phyloP scores from a whole-genome alignment of 306 rosid genomes.

The Canavalia gladiata region DNA sequence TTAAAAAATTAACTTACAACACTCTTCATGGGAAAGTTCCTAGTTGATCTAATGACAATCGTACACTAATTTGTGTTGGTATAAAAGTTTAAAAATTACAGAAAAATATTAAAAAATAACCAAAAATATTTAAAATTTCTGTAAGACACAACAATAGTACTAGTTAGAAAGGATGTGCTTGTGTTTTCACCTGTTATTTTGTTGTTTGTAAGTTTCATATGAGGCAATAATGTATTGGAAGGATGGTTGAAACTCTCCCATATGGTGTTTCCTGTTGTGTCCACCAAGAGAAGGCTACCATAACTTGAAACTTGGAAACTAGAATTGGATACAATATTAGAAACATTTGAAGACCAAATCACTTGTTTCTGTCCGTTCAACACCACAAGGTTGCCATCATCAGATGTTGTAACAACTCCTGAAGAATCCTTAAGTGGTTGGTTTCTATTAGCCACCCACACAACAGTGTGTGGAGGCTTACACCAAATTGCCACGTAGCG shows the following conservation, averaged over 20 bases:
- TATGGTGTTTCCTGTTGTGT: neutral
- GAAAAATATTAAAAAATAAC: no score
- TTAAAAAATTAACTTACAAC: no score
- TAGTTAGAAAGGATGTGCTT: neutral
- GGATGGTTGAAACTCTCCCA: constrained; percentile 63
- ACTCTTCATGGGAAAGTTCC: no score
- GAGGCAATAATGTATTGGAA: constrained; percentile 20
- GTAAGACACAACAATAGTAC: no score
- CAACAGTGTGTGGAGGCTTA: no score
- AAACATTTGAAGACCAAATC: constrained; percentile 47
- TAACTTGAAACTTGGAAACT: constrained; percentile 42
- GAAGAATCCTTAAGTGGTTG: constrained; percentile 45
- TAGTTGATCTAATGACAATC: no score
- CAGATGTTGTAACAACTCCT: constrained; percentile 43
- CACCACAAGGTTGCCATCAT: constrained; percentile 42
- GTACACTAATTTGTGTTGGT: no score
- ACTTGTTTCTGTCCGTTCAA: constrained; percentile 30
- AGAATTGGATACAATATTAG: neutral
- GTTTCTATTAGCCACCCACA: constrained; percentile 31
- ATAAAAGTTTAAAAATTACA: no score
- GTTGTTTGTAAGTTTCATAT: constrained; percentile 42
- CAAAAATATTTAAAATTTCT: no score
- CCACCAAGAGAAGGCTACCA: constrained; percentile 53
- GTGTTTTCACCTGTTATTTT: neutral
- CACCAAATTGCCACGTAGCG: no score